A percentile compares a stretch with the other conserved stretches of the same genome.
phyloP scores from a whole-genome alignment of 495 filamentous ascomycete genomes.

The Penicillium daleae region DNA sequence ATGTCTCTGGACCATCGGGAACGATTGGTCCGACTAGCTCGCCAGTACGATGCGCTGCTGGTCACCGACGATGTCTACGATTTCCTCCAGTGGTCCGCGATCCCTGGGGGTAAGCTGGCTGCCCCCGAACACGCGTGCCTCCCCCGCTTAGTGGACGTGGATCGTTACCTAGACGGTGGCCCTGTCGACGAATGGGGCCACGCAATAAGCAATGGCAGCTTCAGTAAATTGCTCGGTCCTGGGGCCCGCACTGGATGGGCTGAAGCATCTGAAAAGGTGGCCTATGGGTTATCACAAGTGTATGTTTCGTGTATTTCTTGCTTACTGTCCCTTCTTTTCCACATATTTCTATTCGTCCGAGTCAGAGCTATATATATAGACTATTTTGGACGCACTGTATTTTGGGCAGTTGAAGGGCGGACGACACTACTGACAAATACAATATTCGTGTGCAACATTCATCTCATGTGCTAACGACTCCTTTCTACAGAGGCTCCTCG shows the following conservation, averaged over 20 bases:
- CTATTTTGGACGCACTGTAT: not conserved
- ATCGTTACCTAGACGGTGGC: slow-evolving; percentile 61
- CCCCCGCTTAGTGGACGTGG: slow-evolving; percentile 78
- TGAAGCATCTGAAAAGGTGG: slow-evolving; percentile 70
- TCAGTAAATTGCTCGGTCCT: slow-evolving; percentile 83
- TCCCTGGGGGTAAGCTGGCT: slow-evolving; percentile 24
- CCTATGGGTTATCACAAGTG: slow-evolving; percentile 67
- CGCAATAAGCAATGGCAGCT: slow-evolving; percentile 77
- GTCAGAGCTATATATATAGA: not conserved
- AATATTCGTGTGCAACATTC: not conserved
- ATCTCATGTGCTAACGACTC: slow-evolving; percentile 12
- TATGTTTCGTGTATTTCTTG: slow-evolving; percentile 38
- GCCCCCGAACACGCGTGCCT: slow-evolving; percentile 50
- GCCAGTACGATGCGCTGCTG: slow-evolving; percentile 73
- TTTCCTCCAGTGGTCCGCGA: slow-evolving; percentile 71
- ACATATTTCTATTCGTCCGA: not conserved
- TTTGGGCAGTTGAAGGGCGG: not conserved
- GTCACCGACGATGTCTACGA: slow-evolving; percentile 94
- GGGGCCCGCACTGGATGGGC: slow-evolving; percentile 82
- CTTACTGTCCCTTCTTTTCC: not conserved
- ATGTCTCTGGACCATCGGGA: slow-evolving; percentile 66
- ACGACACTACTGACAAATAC: not conserved
- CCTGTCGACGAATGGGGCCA: slow-evolving; percentile 69
- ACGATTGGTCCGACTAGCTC: slow-evolving; percentile 66
- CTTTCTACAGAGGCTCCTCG: slow-evolving; percentile 58